Percentiles rank a stretch among this genome's conserved stretches.
Conservation (phyloP, 495 filamentous ascomycete genomes). For the Alectoria sarmentosa region DNA sequence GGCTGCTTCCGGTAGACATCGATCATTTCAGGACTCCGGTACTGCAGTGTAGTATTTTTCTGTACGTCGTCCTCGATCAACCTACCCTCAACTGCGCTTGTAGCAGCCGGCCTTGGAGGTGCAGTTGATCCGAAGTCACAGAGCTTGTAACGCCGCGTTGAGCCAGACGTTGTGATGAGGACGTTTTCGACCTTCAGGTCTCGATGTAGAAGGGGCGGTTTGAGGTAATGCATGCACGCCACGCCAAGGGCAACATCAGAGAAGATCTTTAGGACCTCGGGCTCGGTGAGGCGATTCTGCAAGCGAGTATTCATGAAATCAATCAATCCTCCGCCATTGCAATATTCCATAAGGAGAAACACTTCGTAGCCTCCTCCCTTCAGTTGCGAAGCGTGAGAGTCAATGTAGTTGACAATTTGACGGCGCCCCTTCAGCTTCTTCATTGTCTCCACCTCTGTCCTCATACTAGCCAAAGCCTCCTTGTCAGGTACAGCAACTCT, state of each 20-base stretch:
- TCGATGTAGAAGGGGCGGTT: constrained; percentile 85
- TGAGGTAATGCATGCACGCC: constrained; percentile 98
- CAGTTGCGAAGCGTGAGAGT: constrained; percentile 92
- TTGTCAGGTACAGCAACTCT: constrained; percentile 97
- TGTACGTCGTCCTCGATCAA: constrained; percentile 96
- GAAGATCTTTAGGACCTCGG: constrained; percentile 96
- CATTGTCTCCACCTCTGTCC: constrained; percentile 99
- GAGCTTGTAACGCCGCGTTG: constrained; percentile 71
- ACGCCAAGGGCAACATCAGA: constrained; percentile 92
- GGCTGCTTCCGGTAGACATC: constrained; percentile 95
- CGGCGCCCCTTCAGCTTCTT: constrained; percentile 95
- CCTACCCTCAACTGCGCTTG: constrained; percentile 75
- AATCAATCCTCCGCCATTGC: constrained; percentile 78
- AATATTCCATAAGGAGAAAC: constrained; percentile 96
- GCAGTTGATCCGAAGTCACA: constrained; percentile 97
- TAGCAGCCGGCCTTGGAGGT: constrained; percentile 73
- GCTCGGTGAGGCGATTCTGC: constrained; percentile 93
- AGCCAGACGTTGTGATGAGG: constrained; percentile 64
- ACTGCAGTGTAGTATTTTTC: constrained; percentile 93
- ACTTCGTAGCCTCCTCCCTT: constrained; percentile 94
- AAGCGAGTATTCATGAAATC: constrained; percentile 99
- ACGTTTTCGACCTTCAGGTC: constrained; percentile 99
- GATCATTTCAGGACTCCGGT: constrained; percentile 97
- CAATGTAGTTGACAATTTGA: constrained; percentile 95
- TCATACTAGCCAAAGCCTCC: constrained; percentile 87